Conservation (phyloP, 176 grass and related monocot species). For the Oryza rufipogon region DNA sequence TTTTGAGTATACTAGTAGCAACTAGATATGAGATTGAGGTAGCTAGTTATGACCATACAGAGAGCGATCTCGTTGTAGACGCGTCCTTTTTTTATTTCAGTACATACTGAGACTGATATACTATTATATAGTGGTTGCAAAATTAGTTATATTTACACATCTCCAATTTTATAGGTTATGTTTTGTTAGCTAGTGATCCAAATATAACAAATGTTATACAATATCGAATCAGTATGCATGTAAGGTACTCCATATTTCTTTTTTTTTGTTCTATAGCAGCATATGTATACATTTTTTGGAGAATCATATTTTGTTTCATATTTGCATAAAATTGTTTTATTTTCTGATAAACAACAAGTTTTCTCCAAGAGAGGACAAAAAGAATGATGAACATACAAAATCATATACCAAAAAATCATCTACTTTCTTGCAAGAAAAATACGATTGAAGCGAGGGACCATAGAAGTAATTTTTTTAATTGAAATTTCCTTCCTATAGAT, state of each 20-base stretch:
- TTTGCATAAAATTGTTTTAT: not conserved
- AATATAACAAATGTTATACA: not conserved
- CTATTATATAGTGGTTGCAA: not conserved
- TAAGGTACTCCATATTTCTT: not conserved
- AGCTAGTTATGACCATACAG: too few relatives aligned
- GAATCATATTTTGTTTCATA: not conserved
- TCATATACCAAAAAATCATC: not conserved
- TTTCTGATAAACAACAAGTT: not conserved
- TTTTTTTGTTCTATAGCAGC: not conserved
- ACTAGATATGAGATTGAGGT: too few relatives aligned
- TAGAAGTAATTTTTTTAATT: too few relatives aligned
- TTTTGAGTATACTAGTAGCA: too few relatives aligned
- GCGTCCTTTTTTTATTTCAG: too few relatives aligned
- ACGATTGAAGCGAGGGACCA: too few relatives aligned
- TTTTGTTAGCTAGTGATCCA: not conserved
- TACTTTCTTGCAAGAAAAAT: too few relatives aligned
- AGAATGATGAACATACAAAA: not conserved
- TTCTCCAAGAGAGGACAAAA: not conserved
- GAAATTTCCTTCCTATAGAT: too few relatives aligned
- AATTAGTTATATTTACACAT: not conserved
- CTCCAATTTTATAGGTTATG: not conserved
- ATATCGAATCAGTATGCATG: not conserved
- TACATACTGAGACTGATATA: too few relatives aligned
- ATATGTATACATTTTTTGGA: not conserved
- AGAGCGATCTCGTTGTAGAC: too few relatives aligned